Conservation (phyloP, 2,329 filamentous ascomycete species). For the Neofusicoccum cordaticola region DNA sequence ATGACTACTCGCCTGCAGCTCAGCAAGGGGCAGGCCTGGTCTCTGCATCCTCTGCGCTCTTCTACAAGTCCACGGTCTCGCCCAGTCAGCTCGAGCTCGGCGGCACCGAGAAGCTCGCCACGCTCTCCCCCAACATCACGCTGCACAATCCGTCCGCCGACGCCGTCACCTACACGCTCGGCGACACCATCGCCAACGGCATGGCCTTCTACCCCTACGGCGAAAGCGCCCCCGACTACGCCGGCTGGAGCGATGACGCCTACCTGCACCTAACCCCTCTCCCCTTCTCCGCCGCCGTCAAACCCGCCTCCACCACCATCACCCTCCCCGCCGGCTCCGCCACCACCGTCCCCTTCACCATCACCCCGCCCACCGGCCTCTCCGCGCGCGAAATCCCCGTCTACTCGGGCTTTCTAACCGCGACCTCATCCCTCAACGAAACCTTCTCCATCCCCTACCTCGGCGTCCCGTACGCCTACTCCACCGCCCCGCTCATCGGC, state of each 20-base stretch:
- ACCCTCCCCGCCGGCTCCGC: constrained; percentile 23
- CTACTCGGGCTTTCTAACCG: constrained; percentile 25
- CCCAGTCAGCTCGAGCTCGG: constrained; percentile 23
- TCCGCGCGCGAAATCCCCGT: constrained; percentile 24
- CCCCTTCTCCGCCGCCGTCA: constrained; percentile 18
- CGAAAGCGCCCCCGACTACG: neutral
- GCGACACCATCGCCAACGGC: constrained; percentile 23
- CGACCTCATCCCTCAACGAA: constrained; percentile 16
- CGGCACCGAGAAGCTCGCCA: constrained; percentile 27
- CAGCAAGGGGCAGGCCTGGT: constrained; percentile 27
- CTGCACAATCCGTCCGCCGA: constrained; percentile 21
- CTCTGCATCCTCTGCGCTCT: constrained; percentile 23
- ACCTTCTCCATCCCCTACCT: constrained; percentile 24
- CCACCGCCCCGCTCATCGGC: neutral
- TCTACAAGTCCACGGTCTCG: constrained; percentile 19
- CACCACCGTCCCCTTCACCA: constrained; percentile 20
- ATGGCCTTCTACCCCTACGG: constrained; percentile 19
- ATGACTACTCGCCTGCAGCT: constrained; percentile 19
- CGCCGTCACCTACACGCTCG: constrained; percentile 18
- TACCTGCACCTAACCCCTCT: constrained; percentile 10
- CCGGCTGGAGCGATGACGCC: constrained; percentile 19
- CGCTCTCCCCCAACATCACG: constrained; percentile 24
- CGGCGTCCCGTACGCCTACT: constrained; percentile 19
- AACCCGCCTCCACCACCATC: constrained; percentile 20
- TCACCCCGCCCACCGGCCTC: constrained; percentile 24